Percentiles rank a stretch among this genome's conserved stretches.
These are phyloP conservation scores for Aegilops speltoides DNA, from an alignment of 176 grass and related monocot species.

Conservation along the genomic window DNA sequence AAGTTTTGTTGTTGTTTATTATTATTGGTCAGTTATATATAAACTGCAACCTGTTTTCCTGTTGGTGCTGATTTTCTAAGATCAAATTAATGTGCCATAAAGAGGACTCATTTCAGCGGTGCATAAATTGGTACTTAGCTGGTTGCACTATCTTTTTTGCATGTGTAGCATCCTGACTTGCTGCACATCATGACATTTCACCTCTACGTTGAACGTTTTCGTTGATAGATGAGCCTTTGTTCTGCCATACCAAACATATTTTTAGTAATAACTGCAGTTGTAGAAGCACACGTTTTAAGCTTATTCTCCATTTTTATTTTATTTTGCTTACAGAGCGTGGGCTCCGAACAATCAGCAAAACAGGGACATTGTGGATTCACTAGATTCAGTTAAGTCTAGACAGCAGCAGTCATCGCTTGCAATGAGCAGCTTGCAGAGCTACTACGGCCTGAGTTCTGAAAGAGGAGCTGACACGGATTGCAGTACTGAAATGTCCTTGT, in stretches of 20 bases:
- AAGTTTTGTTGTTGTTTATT: no score
- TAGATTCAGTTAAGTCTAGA: constrained; percentile 31
- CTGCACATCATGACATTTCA: background rate
- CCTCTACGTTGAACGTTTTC: background rate
- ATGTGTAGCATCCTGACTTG: background rate
- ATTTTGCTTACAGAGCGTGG: constrained; percentile 27
- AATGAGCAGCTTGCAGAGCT: constrained; percentile 71
- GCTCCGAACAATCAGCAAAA: constrained; percentile 38
- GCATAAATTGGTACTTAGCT: no score
- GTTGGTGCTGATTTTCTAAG: no score
- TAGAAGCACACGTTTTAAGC: background rate
- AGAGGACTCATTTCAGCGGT: background rate
- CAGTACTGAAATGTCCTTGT: no score
- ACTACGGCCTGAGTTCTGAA: constrained; percentile 51
- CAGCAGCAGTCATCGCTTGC: constrained; percentile 46
- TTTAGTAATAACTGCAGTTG: background rate
- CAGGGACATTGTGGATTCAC: constrained; percentile 17
- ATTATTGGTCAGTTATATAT: no score
- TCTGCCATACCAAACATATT: background rate
- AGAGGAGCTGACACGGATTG: background rate
- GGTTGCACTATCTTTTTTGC: background rate
- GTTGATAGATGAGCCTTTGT: background rate
- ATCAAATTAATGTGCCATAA: background rate
- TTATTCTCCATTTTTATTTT: background rate
- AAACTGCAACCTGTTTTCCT: no score